These are phyloP conservation scores for Fragaria vesca DNA, from an alignment of 306 rosid species.

Conservation along the genomic window DNA sequence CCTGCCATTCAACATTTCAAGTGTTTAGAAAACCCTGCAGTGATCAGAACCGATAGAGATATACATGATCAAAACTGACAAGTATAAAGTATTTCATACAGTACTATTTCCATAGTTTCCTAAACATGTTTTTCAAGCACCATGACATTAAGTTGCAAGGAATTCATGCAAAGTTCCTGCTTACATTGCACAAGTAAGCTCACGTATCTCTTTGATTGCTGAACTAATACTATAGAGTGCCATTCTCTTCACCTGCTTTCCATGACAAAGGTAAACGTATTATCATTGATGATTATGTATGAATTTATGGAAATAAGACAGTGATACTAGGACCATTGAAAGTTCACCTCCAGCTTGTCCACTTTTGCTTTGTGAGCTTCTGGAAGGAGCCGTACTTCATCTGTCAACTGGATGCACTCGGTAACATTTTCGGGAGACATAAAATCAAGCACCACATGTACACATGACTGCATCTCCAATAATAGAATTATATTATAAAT, in stretches of 20 bases:
- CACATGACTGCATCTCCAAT: constrained; percentile 65
- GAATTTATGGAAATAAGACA: constrained; percentile 3
- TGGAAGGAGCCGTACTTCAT: constrained; percentile 76
- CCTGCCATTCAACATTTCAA: not conserved
- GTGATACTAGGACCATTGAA: constrained; percentile 3
- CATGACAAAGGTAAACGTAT: constrained; percentile 22
- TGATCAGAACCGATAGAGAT: not conserved
- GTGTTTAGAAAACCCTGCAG: not conserved
- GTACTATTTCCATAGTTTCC: not conserved
- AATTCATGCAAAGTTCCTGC: constrained; percentile 15
- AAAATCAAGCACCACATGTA: constrained; percentile 83
- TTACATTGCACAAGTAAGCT: constrained; percentile 76
- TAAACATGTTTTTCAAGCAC: not conserved
- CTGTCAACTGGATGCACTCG: constrained; percentile 65
- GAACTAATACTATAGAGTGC: constrained; percentile 64
- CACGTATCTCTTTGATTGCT: constrained; percentile 77
- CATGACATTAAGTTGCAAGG: not conserved
- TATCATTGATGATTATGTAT: constrained; percentile 14
- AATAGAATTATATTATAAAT: constrained; percentile 7
- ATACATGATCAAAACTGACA: not conserved
- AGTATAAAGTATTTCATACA: not conserved
- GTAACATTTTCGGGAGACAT: constrained; percentile 81
- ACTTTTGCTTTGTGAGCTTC: constrained; percentile 66
- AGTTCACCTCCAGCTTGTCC: constrained; percentile 73
- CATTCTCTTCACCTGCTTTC: constrained; percentile 78